A percentile compares a stretch with the other conserved stretches of the same genome.
Evolutionary conservation across 139 green algal genomes (phyloP).

Genomic region (Chlamydomonas sp.): DNA sequence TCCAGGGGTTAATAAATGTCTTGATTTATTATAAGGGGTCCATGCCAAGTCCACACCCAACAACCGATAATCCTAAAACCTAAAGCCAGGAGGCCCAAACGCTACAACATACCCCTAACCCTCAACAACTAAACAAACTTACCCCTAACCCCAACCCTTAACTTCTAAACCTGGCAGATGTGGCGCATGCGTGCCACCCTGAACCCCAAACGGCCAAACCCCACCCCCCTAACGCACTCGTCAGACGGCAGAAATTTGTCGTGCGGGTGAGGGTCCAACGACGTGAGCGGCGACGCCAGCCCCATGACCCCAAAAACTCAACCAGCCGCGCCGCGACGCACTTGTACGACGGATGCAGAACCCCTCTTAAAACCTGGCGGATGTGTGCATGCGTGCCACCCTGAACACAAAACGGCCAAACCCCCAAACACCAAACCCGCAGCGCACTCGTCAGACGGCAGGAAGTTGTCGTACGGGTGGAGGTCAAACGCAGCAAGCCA

Average conservation of each 20-base stretch:
- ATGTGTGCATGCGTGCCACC: neutral
- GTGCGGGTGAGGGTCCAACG: constrained; percentile 52
- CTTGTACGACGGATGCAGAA: constrained; percentile 16
- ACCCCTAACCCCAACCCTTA: neutral
- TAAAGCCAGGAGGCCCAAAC: neutral
- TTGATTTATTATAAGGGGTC: no score
- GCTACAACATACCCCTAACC: neutral
- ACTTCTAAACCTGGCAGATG: neutral
- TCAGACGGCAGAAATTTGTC: constrained; percentile 48
- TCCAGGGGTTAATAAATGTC: no score
- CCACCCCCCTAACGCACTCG: neutral
- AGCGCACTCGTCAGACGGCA: constrained; percentile 46
- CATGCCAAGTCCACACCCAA: no score
- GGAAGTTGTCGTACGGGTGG: constrained; percentile 53
- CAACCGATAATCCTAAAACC: no score
- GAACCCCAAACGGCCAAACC: neutral
- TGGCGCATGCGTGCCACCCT: neutral
- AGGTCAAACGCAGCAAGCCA: constrained; percentile 48
- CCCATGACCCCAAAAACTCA: constrained; percentile 11
- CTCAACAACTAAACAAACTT: neutral
- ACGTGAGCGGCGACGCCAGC: no score
- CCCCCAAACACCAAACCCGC: neutral
- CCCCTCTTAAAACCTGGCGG: neutral
- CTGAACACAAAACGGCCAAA: neutral
- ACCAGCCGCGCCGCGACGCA: neutral